phyloP scores from a whole-genome alignment of 148 eudicot genomes.

The Cornus suecica region DNA sequence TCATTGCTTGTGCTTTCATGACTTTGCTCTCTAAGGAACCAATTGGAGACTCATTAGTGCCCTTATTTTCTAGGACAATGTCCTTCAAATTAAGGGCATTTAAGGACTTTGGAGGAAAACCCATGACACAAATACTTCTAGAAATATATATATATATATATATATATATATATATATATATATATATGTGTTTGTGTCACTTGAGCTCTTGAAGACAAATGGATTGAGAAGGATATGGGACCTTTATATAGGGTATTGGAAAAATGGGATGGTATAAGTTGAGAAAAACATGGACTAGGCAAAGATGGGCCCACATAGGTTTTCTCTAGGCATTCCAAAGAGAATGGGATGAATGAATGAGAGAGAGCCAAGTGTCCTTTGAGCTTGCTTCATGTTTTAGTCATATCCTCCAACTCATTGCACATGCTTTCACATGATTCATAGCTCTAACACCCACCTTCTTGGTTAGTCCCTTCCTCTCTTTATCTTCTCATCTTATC shows the following conservation, averaged over 20 bases:
- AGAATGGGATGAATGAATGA: constrained; percentile 1
- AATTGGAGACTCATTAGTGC: neutral
- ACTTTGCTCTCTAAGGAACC: neutral
- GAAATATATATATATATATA: no score
- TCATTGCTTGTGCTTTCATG: neutral
- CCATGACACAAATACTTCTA: neutral
- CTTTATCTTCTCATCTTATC: neutral
- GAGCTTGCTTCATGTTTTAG: neutral
- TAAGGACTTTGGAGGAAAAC: neutral
- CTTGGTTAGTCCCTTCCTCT: neutral
- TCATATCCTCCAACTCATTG: neutral
- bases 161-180: no score
- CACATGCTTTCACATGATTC: neutral
- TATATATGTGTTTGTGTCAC: no score
- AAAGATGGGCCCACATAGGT: neutral
- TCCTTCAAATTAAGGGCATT: neutral
- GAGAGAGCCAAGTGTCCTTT: neutral
- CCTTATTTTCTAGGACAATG: neutral
- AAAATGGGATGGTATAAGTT: neutral
- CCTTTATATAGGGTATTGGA: no score
- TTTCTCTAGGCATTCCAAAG: neutral
- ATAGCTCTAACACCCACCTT: neutral
- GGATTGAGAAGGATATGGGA: no score
- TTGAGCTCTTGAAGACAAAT: no score
- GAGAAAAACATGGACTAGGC: neutral